A percentile compares a stretch with the other conserved stretches of the same genome.
These are phyloP conservation scores for Sutorius eximius DNA, from an alignment of 1,284 basidiomycete genomes.

Conservation along the genomic window DNA sequence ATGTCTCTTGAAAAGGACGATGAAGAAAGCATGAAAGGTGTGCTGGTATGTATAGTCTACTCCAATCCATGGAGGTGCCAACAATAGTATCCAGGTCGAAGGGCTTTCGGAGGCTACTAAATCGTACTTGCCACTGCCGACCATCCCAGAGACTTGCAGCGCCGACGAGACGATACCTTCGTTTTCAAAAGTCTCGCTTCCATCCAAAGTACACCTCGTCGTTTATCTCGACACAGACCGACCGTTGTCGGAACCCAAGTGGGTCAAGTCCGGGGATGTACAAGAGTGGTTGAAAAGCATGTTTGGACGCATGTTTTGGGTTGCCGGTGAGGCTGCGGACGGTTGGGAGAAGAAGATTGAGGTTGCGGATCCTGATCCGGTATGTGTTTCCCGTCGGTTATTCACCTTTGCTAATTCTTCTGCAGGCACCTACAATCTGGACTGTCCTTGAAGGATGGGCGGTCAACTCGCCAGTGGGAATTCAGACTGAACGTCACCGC, in stretches of 20 bases:
- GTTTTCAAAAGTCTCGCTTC: conserved; percentile 54
- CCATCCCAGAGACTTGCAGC: conserved; percentile 43
- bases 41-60: conserved; percentile 55
- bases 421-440: conserved; percentile 86
- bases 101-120: conserved; percentile 69
- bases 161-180: conserved; percentile 65
- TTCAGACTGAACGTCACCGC: conserved; percentile 72
- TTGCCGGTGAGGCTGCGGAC: conserved; percentile 64
- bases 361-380: conserved; percentile 92
- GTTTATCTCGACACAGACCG: conserved; percentile 82
- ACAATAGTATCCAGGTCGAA: conserved; percentile 58
- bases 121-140: conserved; percentile 62
- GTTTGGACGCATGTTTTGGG: conserved; percentile 82
- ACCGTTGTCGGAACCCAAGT: conserved; percentile 91
- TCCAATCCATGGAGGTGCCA: conserved; percentile 3
- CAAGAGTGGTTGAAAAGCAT: conserved; percentile 91
- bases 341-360: conserved; percentile 94
- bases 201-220: conserved; percentile 54
- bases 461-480: conserved; percentile 73
- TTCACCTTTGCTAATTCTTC: conserved; percentile 13
- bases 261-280: conserved; percentile 92
- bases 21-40: conserved; percentile 64
- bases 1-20: conserved; percentile 59
- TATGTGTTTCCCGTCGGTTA: conserved; percentile 44
- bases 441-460: conserved; percentile 89